Percentiles rank a stretch among this genome's conserved stretches.
phyloP scores from a whole-genome alignment of 352 stramenopile genomes.

The Pythium aquatile region DNA sequence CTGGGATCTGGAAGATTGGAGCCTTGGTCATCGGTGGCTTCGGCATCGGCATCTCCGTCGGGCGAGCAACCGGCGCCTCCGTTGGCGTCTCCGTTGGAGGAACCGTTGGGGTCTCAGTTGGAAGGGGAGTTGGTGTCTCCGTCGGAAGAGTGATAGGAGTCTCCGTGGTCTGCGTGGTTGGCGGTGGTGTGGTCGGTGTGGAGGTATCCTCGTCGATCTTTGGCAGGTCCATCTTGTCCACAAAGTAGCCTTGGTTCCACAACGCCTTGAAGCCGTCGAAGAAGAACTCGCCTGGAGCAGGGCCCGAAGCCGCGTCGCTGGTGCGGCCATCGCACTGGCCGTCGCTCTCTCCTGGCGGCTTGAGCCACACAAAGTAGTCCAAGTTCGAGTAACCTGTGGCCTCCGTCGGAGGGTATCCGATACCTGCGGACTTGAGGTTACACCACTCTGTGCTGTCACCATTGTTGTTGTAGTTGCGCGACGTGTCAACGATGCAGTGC shows the following conservation, averaged over 20 bases:
- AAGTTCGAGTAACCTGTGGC: conserved; percentile 47
- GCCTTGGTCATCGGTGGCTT: neutral
- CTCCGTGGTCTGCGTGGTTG: neutral
- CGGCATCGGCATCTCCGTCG: conserved; percentile 5
- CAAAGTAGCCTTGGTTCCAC: conserved; percentile 79
- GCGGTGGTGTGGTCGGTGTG: neutral
- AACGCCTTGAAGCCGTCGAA: conserved; percentile 44
- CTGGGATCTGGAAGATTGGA: conserved; percentile 13
- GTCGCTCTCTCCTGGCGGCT: conserved; percentile 64
- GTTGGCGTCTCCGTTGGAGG: conserved; percentile 4
- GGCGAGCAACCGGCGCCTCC: neutral
- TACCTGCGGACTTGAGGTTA: conserved; percentile 55
- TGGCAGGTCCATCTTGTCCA: conserved; percentile 23
- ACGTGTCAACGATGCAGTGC: conserved; percentile 64
- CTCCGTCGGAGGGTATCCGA: conserved; percentile 53
- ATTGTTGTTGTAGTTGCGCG: conserved; percentile 45
- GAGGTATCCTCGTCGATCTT: conserved; percentile 5
- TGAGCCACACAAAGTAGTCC: conserved; percentile 74
- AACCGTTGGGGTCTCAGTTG: conserved; percentile 3
- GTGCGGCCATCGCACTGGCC: conserved; percentile 48
- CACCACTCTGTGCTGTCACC: conserved; percentile 48
- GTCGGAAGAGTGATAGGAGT: neutral
- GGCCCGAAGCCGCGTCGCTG: conserved; percentile 33
- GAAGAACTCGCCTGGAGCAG: conserved; percentile 54
- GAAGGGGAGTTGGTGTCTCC: neutral